These are phyloP conservation scores for Solanum okadae DNA, from an alignment of 257 asterid genomes.

Conservation along the genomic window DNA sequence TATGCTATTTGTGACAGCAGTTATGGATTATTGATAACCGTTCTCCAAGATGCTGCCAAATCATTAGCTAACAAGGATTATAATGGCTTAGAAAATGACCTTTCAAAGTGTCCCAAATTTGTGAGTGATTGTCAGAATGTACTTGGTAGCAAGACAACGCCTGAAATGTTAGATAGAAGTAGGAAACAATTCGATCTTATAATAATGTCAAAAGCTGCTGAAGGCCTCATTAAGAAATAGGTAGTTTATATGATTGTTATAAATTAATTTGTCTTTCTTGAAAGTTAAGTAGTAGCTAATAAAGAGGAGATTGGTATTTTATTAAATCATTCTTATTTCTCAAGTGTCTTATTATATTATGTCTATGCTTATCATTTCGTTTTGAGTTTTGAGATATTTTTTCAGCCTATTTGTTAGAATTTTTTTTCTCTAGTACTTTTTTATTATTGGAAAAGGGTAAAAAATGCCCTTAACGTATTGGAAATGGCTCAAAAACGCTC, in stretches of 20 bases:
- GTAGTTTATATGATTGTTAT: not conserved
- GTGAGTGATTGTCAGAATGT: not conserved
- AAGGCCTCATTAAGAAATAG: not conserved
- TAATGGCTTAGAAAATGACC: not conserved
- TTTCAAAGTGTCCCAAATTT: not conserved
- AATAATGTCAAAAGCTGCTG: not conserved
- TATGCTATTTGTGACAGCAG: not conserved
- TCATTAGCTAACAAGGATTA: not conserved
- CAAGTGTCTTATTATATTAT: not conserved
- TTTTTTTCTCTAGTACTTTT: not conserved
- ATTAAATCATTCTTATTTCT: not conserved
- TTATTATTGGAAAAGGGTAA: not conserved
- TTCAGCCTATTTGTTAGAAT: not conserved
- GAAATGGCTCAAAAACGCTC: no score
- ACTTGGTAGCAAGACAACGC: not conserved
- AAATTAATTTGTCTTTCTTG: not conserved
- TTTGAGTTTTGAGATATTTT: not conserved
- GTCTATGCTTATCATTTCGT: not conserved
- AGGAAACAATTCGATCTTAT: not conserved
- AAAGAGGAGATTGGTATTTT: not conserved
- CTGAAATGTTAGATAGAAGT: not conserved
- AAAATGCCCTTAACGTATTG: no score
- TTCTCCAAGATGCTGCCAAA: not conserved
- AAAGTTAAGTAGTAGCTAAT: not conserved
- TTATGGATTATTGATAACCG: not conserved